phyloP scores from a whole-genome alignment of 2,329 filamentous ascomycete species.

The Exophiala sp. region DNA sequence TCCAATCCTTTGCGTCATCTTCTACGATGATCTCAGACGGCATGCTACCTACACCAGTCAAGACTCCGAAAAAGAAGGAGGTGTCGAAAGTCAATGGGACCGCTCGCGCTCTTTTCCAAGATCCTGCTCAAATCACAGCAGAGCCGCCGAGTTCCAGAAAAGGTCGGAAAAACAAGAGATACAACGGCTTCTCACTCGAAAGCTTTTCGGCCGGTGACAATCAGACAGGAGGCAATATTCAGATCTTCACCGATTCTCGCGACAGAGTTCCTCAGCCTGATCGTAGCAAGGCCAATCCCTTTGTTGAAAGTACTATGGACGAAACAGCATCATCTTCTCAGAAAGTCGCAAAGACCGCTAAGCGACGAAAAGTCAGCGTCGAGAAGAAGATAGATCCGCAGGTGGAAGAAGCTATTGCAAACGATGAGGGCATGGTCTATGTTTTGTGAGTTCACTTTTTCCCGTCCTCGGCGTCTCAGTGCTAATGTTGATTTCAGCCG shows the following conservation, averaged over 20 bases:
- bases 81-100: constrained; percentile 46
- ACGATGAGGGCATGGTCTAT: constrained; percentile 58
- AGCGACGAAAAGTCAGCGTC: constrained; percentile 36
- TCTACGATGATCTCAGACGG: constrained; percentile 35
- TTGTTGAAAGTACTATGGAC: constrained; percentile 41
- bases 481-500: constrained; percentile 44
- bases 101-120: constrained; percentile 54
- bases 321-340: constrained; percentile 30
- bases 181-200: constrained; percentile 44
- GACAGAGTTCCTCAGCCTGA: constrained; percentile 57
- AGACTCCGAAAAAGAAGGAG: constrained; percentile 58
- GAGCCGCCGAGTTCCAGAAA: constrained; percentile 45
- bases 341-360: constrained; percentile 33
- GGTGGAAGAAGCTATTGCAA: constrained; percentile 50
- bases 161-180: constrained; percentile 44
- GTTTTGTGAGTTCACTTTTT: constrained; percentile 53
- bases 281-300: constrained; percentile 54
- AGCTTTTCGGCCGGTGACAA: constrained; percentile 38
- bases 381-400: constrained; percentile 32
- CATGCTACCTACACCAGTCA: constrained; percentile 60
- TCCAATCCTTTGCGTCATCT: constrained; percentile 27
- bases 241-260: constrained; percentile 62
- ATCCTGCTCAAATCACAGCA: constrained; percentile 36
- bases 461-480: constrained; percentile 2
- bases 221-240: constrained; percentile 37